Percentiles rank a stretch among this genome's conserved stretches.
Conservation (phyloP, 306 rosid genomes). For the Cucurbita pepo region DNA sequence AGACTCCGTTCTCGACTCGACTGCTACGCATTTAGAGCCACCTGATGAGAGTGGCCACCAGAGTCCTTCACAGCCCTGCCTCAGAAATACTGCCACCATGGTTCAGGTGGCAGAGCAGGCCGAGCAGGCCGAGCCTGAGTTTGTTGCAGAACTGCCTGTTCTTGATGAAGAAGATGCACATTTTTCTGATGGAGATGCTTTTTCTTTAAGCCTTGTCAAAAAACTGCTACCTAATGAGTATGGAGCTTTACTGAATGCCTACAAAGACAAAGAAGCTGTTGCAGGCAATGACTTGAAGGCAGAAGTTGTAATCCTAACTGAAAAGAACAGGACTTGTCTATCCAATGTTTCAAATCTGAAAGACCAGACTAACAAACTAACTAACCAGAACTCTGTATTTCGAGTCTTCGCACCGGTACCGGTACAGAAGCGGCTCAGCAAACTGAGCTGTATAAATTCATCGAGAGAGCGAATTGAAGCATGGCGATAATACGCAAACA, state of each 20-base stretch:
- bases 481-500: conserved; percentile 27
- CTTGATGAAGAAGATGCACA: conserved; percentile 13
- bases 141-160: conserved; percentile 15
- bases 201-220: background rate
- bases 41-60: conserved; percentile 35
- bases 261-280: background rate
- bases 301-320: conserved; percentile 13
- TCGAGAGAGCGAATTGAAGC: conserved; percentile 46
- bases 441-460: conserved; percentile 28
- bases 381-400: conserved; percentile 18
- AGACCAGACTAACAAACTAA: conserved; percentile 22
- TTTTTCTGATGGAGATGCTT: background rate
- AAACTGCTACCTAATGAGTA: background rate
- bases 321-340: conserved; percentile 26
- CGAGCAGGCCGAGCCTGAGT: conserved; percentile 6
- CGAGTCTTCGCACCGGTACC: conserved; percentile 6
- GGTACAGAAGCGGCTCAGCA: conserved; percentile 35
- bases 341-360: conserved; percentile 27
- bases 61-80: conserved; percentile 26
- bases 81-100: conserved; percentile 16
- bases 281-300: background rate
- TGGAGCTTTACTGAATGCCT: background rate
- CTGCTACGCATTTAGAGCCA: conserved; percentile 28
- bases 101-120: conserved; percentile 23
- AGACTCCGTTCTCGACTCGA: conserved; percentile 31